phyloP scores from a whole-genome alignment of 2,329 filamentous ascomycete genomes.

The Nemania bipapillata region DNA sequence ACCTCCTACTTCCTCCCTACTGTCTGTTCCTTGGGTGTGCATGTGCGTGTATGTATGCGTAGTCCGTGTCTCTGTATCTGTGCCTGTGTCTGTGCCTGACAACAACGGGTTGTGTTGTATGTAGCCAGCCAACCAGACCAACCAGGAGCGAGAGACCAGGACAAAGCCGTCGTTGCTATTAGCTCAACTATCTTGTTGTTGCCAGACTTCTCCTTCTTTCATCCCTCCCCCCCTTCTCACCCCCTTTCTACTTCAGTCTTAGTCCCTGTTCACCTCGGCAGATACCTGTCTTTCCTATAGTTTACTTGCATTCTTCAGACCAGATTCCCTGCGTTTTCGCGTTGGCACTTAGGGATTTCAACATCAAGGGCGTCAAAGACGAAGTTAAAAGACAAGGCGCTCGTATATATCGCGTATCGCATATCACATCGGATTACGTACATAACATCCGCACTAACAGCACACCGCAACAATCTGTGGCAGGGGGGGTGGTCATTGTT shows the following conservation, averaged over 20 bases:
- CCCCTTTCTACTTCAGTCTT: background rate
- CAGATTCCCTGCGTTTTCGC: constrained; percentile 14
- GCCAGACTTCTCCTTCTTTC: constrained; percentile 18
- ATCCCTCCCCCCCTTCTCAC: constrained; percentile 4
- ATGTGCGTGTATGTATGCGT: background rate
- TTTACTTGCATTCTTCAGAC: constrained; percentile 29
- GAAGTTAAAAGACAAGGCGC: constrained; percentile 15
- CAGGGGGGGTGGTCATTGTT: background rate
- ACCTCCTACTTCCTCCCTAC: background rate
- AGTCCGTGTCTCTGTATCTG: background rate
- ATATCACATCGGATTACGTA: constrained; percentile 1
- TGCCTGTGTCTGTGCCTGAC: constrained; percentile 17
- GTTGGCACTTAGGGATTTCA: constrained; percentile 24
- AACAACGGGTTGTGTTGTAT: background rate
- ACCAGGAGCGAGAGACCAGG: no score
- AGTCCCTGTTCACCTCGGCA: constrained; percentile 12
- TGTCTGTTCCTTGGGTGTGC: background rate
- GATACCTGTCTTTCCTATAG: constrained; percentile 18
- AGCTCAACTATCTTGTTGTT: constrained; percentile 25
- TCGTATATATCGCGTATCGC: background rate
- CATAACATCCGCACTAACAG: no score
- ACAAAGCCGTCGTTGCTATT: constrained; percentile 21
- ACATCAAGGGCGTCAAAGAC: constrained; percentile 14
- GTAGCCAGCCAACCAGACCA: no score
- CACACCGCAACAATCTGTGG: constrained; percentile 2